These are phyloP conservation scores for Durotheca rogersii DNA, from an alignment of 495 filamentous ascomycete species.

Conservation along the genomic window DNA sequence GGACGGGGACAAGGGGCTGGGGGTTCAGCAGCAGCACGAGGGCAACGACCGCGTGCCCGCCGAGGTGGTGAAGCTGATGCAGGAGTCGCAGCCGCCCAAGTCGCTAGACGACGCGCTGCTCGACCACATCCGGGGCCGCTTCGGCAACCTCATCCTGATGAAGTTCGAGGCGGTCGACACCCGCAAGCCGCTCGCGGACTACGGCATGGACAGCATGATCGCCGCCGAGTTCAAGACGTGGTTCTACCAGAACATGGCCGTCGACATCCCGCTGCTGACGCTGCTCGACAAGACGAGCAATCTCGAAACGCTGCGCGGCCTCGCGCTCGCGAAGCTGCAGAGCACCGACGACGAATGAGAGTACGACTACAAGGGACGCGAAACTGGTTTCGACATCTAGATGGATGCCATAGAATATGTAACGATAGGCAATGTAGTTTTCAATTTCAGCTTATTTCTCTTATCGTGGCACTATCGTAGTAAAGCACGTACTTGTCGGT, in stretches of 20 bases:
- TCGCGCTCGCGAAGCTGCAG: too few relatives aligned
- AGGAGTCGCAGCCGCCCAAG: not conserved
- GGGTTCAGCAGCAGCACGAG: not conserved
- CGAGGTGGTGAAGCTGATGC: not conserved
- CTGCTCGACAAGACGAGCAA: not conserved
- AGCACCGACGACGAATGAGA: too few relatives aligned
- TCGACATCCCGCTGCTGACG: constrained; percentile 39
- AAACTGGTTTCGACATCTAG: too few relatives aligned
- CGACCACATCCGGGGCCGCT: constrained; percentile 13
- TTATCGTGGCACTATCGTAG: too few relatives aligned
- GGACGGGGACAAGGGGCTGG: too few relatives aligned
- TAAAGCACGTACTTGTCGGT: too few relatives aligned
- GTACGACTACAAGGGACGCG: too few relatives aligned
- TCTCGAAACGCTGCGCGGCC: too few relatives aligned
- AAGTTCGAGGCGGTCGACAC: constrained; percentile 32
- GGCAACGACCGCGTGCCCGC: not conserved
- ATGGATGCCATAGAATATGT: too few relatives aligned
- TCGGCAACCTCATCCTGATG: constrained; percentile 33
- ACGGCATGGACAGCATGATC: constrained; percentile 47
- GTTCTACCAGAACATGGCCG: constrained; percentile 35
- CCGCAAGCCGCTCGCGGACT: constrained; percentile 25
- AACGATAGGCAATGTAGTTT: too few relatives aligned
- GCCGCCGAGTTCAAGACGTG: constrained; percentile 43
- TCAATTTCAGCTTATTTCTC: too few relatives aligned
- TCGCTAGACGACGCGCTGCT: constrained; percentile 14